Conservation (phyloP, 116 monocot genomes). For the Papilionanthe hybrid region DNA sequence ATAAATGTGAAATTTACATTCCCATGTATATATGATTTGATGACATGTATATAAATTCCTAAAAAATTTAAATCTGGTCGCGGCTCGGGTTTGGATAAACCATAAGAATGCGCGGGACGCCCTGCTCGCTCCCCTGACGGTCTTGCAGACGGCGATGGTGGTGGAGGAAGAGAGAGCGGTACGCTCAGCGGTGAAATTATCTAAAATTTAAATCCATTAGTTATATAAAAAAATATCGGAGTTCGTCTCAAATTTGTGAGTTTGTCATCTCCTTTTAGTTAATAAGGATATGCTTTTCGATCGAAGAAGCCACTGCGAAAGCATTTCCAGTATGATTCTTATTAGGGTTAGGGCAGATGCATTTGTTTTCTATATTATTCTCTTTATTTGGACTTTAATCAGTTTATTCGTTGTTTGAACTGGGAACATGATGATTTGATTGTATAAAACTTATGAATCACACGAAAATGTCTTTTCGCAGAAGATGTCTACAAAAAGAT, state of each 20-base stretch:
- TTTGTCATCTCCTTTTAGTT: not conserved
- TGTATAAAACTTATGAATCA: not conserved
- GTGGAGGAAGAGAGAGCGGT: not conserved
- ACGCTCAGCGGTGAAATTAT: not conserved
- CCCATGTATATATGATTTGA: too few species aligned
- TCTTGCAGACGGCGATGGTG: not conserved
- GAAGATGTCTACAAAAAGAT: conserved; percentile 34
- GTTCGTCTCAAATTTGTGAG: not conserved
- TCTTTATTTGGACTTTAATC: not conserved
- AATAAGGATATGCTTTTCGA: not conserved
- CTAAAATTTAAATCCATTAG: not conserved
- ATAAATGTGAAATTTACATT: too few species aligned
- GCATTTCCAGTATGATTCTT: not conserved
- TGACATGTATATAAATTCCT: too few species aligned
- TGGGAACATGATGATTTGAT: not conserved
- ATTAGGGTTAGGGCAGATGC: not conserved
- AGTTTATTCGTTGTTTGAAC: not conserved
- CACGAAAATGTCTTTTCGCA: not conserved
- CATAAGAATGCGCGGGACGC: too few species aligned
- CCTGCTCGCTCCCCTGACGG: not conserved
- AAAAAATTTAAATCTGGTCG: too few species aligned
- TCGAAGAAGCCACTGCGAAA: not conserved
- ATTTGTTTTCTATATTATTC: not conserved
- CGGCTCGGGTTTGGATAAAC: not conserved
- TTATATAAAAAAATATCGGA: not conserved